Percentiles rank a stretch among this genome's conserved stretches.
Evolutionary conservation across 2,329 filamentous ascomycete genomes (phyloP).

Genomic region (Scopulariopsis brevicaulis): DNA sequence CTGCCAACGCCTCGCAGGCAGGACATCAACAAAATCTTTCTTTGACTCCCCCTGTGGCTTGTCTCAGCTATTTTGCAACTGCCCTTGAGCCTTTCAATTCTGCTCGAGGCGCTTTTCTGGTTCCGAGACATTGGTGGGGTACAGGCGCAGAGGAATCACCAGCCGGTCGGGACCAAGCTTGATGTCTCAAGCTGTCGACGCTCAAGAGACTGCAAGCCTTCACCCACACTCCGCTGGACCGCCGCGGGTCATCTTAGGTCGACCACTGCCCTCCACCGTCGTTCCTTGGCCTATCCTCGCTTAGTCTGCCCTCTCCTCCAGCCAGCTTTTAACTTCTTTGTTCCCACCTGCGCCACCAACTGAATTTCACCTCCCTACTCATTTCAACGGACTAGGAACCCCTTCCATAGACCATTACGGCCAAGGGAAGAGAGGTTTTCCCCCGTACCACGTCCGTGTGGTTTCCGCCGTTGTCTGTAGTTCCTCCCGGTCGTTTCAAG

Average conservation of each 20-base stretch:
- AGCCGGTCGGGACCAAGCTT: not conserved
- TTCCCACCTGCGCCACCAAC: not conserved
- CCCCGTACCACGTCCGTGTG: not conserved
- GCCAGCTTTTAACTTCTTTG: not conserved
- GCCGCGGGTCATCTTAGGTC: not conserved
- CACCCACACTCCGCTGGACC: not conserved
- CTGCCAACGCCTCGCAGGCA: not conserved
- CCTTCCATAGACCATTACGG: not conserved
- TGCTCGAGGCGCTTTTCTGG: not conserved
- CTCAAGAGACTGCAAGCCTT: not conserved
- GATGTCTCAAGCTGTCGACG: not conserved
- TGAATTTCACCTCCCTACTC: not conserved
- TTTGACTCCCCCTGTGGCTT: not conserved
- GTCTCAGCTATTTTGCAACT: not conserved
- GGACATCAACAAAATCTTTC: not conserved
- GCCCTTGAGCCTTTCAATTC: not conserved
- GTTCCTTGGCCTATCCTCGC: not conserved
- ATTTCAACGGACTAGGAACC: not conserved
- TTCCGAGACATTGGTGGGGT: constrained; percentile 1
- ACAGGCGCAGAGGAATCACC: not conserved
- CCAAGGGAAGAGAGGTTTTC: not conserved
- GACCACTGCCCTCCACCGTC: not conserved
- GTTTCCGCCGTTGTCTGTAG: not conserved
- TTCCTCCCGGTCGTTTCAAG: not conserved
- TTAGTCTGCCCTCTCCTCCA: not conserved